Evolutionary conservation across 1,284 basidiomycete genomes (phyloP).

Genomic region (Vanrija humicola): DNA sequence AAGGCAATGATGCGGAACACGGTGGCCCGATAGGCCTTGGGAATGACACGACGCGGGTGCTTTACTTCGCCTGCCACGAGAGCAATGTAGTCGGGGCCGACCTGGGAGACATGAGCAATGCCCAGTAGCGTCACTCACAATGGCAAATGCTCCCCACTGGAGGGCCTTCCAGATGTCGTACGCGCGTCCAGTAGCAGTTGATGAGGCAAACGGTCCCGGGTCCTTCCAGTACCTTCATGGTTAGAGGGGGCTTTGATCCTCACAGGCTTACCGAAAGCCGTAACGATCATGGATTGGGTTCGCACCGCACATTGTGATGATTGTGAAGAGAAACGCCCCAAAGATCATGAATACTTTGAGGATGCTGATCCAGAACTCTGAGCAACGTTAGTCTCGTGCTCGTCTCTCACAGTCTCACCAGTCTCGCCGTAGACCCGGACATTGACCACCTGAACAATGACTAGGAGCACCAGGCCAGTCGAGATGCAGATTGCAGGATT

Average conservation of each 20-base stretch:
- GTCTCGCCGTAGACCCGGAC: conserved; percentile 28
- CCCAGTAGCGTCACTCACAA: not conserved
- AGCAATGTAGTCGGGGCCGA: conserved; percentile 31
- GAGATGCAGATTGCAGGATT: conserved; percentile 32
- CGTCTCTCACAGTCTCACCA: not conserved
- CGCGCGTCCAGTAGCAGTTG: conserved; percentile 16
- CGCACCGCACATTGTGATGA: conserved; percentile 38
- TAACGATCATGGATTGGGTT: conserved; percentile 11
- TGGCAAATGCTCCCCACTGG: conserved; percentile 33
- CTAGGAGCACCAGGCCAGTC: conserved; percentile 20
- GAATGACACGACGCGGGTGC: conserved; percentile 30
- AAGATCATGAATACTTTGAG: conserved; percentile 33
- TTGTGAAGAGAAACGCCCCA: conserved; percentile 33
- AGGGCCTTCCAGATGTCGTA: conserved; percentile 34
- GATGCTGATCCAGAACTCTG: conserved; percentile 34
- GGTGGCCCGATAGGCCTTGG: conserved; percentile 32
- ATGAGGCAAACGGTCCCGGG: conserved; percentile 29
- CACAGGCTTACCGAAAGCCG: conserved; percentile 18
- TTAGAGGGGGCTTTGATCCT: too few species aligned
- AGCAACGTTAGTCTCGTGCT: too few species aligned
- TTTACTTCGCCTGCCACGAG: conserved; percentile 23
- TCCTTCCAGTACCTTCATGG: conserved; percentile 24
- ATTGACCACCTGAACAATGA: conserved; percentile 21
- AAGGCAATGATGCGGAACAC: conserved; percentile 35
- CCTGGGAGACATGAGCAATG: not conserved